Conservation (phyloP, 768 basidiomycete genomes). For the Leccinum rimulosum region DNA sequence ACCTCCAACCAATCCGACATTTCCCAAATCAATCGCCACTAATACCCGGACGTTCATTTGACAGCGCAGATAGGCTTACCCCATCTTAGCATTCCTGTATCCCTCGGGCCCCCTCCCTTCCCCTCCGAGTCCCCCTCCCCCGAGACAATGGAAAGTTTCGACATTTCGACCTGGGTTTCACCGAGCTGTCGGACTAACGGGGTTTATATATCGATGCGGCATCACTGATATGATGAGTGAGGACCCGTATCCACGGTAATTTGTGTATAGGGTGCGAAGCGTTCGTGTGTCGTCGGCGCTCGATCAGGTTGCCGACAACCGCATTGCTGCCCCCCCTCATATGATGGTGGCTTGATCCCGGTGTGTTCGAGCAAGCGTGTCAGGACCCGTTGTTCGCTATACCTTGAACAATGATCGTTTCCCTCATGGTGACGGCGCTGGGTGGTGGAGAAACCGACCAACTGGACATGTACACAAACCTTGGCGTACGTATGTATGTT, state of each 20-base stretch:
- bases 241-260: neutral
- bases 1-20: neutral
- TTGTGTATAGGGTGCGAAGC: neutral
- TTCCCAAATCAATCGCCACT: neutral
- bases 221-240: neutral
- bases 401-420: neutral
- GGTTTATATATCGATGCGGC: neutral
- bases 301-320: neutral
- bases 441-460: neutral
- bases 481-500: neutral
- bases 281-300: neutral
- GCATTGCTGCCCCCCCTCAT: neutral
- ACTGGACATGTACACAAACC: neutral
- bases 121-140: neutral
- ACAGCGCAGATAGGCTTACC: neutral
- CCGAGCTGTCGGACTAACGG: neutral
- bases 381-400: neutral
- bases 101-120: neutral
- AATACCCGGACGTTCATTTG: neutral
- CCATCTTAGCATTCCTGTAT: neutral
- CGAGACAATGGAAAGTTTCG: neutral
- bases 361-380: neutral
- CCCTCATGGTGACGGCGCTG: neutral
- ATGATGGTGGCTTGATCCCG: neutral
- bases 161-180: neutral